These are phyloP conservation scores for Trypanosoma vivax DNA, from an alignment of 208 protist genomes.

Conservation along the genomic window DNA sequence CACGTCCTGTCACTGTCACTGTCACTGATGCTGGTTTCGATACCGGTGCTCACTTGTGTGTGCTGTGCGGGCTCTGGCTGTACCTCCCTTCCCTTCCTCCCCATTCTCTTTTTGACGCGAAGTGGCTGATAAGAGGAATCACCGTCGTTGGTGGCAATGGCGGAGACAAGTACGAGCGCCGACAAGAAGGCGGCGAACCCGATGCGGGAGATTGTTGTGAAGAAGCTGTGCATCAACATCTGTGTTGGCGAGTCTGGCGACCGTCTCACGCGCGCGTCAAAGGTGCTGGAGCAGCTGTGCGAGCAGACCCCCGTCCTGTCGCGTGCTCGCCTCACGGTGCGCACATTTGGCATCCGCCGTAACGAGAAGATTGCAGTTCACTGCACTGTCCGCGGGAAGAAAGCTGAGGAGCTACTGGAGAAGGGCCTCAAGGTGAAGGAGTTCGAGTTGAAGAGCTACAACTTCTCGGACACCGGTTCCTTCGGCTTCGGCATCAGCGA, in stretches of 20 bases:
- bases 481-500: slow-evolving; percentile 99
- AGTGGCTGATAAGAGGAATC: background rate
- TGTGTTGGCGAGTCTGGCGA: slow-evolving; percentile 99
- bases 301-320: slow-evolving; percentile 97
- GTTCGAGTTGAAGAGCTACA: slow-evolving; percentile 95
- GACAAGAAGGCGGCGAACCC: slow-evolving; percentile 88
- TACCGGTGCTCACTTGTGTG: no score
- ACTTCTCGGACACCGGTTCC: slow-evolving; percentile 96
- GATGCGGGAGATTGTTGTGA: slow-evolving; percentile 95
- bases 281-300: slow-evolving; percentile 98
- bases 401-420: slow-evolving; percentile 98
- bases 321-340: slow-evolving; percentile 96
- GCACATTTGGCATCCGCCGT: slow-evolving; percentile 98
- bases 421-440: slow-evolving; percentile 98
- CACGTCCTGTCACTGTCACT: no score
- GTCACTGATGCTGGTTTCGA: no score
- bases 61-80: no score
- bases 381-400: slow-evolving; percentile 98
- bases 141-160: no score
- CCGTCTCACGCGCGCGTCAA: slow-evolving; percentile 96
- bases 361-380: slow-evolving; percentile 99
- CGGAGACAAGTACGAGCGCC: slow-evolving; percentile 41
- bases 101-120: background rate
- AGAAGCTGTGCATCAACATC: slow-evolving; percentile 99
- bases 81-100: no score